Base-by-base conservation (phyloP, 2,329 filamentous ascomycete genomes). In the Penicillium fuscoglaucum region DNA sequence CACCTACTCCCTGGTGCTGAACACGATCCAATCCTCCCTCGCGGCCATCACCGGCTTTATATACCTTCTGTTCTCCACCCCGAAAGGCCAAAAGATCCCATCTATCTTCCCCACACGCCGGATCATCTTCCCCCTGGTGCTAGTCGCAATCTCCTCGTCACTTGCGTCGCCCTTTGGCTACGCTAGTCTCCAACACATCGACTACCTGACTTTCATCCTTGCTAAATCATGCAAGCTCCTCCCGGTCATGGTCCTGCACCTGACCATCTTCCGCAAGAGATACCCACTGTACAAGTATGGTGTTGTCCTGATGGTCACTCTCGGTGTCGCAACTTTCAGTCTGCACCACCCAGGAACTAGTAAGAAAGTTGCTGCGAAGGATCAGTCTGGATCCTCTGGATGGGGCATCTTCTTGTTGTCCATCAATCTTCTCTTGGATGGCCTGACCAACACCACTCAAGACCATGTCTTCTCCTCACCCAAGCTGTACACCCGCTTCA, bases 191-290 rank as follows among this genome's bases (percentile, higher is more conserved):
- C 87, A 89, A 39, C 92, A 98, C 75, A 92, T 98, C 77, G 95
- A 98, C 84, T 98, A 98, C 78, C 91, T 98, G 71, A 97, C 95
- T 31, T 98, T 96, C 78, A 90, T 97, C 67, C 89, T 99, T 43
- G 93, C 95, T 68, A 98, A 99, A 79, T 93, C 89, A 68, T 99
- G 95, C 88, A 99, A 99, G 80, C 84, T 99, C 21, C 87, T 99
- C n/a, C 95, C 95, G 3, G 95, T 99, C 71, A 98, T 99, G 95
- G 88, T 95, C 70, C 84, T 99, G 41, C 93, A 99, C 80, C 86
- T 98, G 70, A 93, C 92, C 45, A 78, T 99, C 47, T 99, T 97
- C 81, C 87, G 89, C 60, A 90, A 89, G 70, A 83, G 88, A 48
- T 99, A 97, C 76, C 93, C 95, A 1, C 81, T 96, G 46, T 96